A percentile compares a stretch with the other conserved stretches of the same genome.
phyloP scores from a whole-genome alignment of 106 monocot genomes.

The Xerophyta viscosa region DNA sequence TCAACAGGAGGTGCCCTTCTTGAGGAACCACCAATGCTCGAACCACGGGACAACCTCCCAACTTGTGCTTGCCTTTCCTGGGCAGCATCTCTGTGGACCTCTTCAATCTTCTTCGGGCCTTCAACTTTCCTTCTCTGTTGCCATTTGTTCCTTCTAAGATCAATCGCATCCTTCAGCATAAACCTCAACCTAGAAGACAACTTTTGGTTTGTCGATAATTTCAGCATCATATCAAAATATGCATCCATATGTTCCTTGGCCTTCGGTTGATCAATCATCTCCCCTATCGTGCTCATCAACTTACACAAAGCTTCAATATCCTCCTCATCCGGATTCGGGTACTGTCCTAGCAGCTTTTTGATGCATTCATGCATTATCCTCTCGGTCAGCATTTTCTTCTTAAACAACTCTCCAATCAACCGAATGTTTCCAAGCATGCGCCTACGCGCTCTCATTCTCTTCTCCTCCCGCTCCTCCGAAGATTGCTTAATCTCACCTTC shows the following conservation, averaged over 20 bases:
- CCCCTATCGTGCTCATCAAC: slow-evolving; percentile 92
- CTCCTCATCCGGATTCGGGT: slow-evolving; percentile 84
- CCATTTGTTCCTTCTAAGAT: slow-evolving; percentile 88
- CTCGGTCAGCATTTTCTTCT: slow-evolving; percentile 90
- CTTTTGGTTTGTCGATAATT: slow-evolving; percentile 55
- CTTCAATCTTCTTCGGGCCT: slow-evolving; percentile 96
- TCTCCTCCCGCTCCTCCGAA: slow-evolving; percentile 53
- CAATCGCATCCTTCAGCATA: slow-evolving; percentile 81
- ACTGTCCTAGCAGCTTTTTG: slow-evolving; percentile 60
- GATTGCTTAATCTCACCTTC: slow-evolving; percentile 67
- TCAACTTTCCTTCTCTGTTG: slow-evolving; percentile 89
- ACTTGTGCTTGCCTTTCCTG: slow-evolving; percentile 84
- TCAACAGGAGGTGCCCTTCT: slow-evolving; percentile 53
- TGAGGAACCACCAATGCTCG: slow-evolving; percentile 32
- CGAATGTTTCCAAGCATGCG: slow-evolving; percentile 92
- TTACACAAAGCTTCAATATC: slow-evolving; percentile 87
- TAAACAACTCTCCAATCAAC: slow-evolving; percentile 85
- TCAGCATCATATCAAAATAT: slow-evolving; percentile 64
- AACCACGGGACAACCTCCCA: slow-evolving; percentile 50
- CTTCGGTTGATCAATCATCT: slow-evolving; percentile 70
- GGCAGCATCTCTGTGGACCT: slow-evolving; percentile 92
- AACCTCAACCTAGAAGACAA: slow-evolving; percentile 75
- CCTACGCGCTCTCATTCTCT: slow-evolving; percentile 52
- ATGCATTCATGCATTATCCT: slow-evolving; percentile 98
- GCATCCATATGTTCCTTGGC: slow-evolving; percentile 79